These are phyloP conservation scores for Coccinonectria pachysandricola DNA, from an alignment of 2,329 filamentous ascomycete species.

Conservation along the genomic window DNA sequence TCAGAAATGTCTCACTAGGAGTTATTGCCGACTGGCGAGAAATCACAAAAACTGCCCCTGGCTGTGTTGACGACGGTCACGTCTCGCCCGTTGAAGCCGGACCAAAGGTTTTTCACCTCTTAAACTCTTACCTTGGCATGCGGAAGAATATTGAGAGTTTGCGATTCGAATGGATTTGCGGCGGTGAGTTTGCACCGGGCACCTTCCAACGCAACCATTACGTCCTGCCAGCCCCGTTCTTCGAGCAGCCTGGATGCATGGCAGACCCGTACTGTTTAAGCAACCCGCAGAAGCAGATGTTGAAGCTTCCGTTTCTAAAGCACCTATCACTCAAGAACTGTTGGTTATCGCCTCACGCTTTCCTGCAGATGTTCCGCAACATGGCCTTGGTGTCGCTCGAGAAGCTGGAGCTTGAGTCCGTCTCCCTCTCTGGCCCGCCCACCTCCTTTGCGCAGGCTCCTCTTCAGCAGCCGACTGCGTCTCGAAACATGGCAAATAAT, in stretches of 20 bases:
- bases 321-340: constrained; percentile 57
- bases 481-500: constrained; percentile 2
- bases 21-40: constrained; percentile 58
- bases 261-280: constrained; percentile 18
- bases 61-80: constrained; percentile 35
- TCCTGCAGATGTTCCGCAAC: constrained; percentile 39
- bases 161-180: constrained; percentile 56
- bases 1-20: constrained; percentile 46
- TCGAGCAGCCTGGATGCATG: constrained; percentile 25
- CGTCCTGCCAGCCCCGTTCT: constrained; percentile 51
- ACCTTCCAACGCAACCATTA: constrained; percentile 50
- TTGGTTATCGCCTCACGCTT: constrained; percentile 51
- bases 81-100: constrained; percentile 43
- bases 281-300: constrained; percentile 25
- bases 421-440: constrained; percentile 48
- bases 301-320: constrained; percentile 46
- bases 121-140: constrained; percentile 38
- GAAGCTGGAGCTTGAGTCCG: constrained; percentile 49
- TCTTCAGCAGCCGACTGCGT: constrained; percentile 10
- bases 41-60: constrained; percentile 41
- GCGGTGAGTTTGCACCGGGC: constrained; percentile 56
- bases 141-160: constrained; percentile 44
- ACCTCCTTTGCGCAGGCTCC: constrained; percentile 16
- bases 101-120: constrained; percentile 38
- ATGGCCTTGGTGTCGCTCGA: constrained; percentile 39